phyloP scores from a whole-genome alignment of 805 yeast genomes.

The Debaryomyces tyrocola region DNA sequence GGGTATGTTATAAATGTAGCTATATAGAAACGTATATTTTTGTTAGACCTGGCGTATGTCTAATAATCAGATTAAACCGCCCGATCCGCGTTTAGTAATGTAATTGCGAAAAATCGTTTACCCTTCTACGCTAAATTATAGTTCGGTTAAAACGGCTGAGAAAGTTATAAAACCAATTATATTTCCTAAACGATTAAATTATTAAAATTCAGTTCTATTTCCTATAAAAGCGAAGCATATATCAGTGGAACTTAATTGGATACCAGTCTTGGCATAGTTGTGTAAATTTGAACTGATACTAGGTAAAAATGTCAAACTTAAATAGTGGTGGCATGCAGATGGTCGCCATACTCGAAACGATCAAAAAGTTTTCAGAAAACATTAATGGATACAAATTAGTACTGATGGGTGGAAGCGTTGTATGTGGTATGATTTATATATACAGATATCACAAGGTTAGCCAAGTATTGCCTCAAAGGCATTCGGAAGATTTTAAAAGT shows the following conservation, averaged over 20 bases:
- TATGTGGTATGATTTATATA: slow-evolving; percentile 1
- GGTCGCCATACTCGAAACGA: background rate
- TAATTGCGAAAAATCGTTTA: background rate
- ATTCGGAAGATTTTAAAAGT: slow-evolving; percentile 6
- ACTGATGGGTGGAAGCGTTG: background rate
- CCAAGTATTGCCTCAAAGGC: slow-evolving; percentile 6
- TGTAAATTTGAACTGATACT: too few species aligned
- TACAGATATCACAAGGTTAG: slow-evolving; percentile 6
- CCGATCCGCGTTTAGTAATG: background rate
- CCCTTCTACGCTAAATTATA: slow-evolving; percentile 1
- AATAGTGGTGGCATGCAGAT: background rate
- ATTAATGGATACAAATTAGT: background rate
- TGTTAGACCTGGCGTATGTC: too few species aligned
- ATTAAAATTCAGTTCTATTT: too few species aligned
- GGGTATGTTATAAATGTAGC: too few species aligned
- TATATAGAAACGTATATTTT: too few species aligned
- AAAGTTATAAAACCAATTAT: background rate
- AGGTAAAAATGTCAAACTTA: background rate
- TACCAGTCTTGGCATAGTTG: too few species aligned
- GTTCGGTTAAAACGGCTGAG: slow-evolving; percentile 7
- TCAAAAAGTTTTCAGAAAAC: background rate
- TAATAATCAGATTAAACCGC: background rate
- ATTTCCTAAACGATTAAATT: too few species aligned
- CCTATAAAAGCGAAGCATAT: too few species aligned
- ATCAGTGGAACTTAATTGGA: too few species aligned